These are phyloP conservation scores for Neophaeococcomyces aloes DNA, from an alignment of 2,329 filamentous ascomycete genomes.

Conservation along the genomic window DNA sequence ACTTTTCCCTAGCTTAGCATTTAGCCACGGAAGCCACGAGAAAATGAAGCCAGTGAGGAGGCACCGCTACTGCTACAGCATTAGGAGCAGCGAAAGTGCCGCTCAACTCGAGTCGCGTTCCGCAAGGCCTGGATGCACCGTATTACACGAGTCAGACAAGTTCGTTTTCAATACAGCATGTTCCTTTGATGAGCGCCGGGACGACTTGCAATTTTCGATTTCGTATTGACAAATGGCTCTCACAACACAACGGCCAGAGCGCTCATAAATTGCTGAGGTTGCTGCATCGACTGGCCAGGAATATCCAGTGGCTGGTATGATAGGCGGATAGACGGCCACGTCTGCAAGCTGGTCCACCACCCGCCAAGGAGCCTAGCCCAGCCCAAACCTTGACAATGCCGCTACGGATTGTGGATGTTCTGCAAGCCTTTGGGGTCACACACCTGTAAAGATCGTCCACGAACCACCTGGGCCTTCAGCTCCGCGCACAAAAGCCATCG, in stretches of 20 bases:
- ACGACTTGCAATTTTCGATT: conserved; percentile 1
- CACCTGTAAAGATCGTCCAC: conserved; percentile 8
- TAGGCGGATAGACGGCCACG: conserved; percentile 7
- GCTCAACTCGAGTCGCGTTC: no score
- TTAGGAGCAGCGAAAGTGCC: no score
- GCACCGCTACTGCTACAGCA: neutral
- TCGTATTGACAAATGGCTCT: conserved; percentile 5
- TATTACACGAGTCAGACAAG: no score
- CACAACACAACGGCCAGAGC: neutral
- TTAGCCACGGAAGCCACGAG: neutral
- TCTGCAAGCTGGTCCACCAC: conserved; percentile 6
- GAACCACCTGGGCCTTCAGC: conserved; percentile 2
- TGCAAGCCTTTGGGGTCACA: conserved; percentile 4
- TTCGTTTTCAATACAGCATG: conserved; percentile 1
- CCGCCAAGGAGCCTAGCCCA: neutral
- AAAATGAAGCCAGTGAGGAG: neutral
- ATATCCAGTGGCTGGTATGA: conserved; percentile 8
- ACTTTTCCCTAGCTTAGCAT: neutral
- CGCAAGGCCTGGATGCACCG: no score
- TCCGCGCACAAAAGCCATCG: neutral
- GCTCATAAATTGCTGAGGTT: conserved; percentile 1
- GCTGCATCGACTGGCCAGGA: conserved; percentile 6
- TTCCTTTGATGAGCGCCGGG: neutral
- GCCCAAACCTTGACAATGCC: conserved; percentile 1
- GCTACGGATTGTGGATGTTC: conserved; percentile 1